Evolutionary conservation across 2,329 filamentous ascomycete genomes (phyloP), one percentile per base, ranked within the genome.

Genomic region (Phialophora verrucosa): DNA sequence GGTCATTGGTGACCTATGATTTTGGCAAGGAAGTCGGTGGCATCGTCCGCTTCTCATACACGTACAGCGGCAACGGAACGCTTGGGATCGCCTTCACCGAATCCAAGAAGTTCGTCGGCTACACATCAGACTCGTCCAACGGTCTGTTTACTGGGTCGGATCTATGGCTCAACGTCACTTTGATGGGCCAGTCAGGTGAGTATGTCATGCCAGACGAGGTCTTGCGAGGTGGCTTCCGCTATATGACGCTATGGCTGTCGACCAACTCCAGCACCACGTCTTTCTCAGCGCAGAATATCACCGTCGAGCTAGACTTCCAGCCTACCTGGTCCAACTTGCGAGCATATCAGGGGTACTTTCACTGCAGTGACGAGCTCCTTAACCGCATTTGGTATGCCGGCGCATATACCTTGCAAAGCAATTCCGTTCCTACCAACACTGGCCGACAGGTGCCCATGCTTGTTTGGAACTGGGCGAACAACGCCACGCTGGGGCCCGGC

Each of bases 11-110:
- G 1, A 82, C 87, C 1, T 85, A 86, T 64, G 86, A 88, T 73
- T 88, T 88, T 72, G 85, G 85, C 3, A 77, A 81, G 27, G 84
- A 87, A 72, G 84, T 88, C 4, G 85, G 85, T 44, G 86, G 86
- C 4, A 82, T 87, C 63, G 76, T 84, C 4, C 82, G 80, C 3
- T 70, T 88, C n/a, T 74, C 79, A 10, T 88, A 85, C 70, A 77
- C 76, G 2, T 75, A 80, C 4, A 78, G 77, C 72, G 73, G 74
- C 17, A 74, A 66, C 3, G 80, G 78, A 3, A 72, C 76, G 1
- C 68, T 84, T 5, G 82, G 82, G 0, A 70, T 84, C 7, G 81
- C 83, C 17, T 84, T 84, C 66, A 78, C 80, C 3, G 83, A 84
- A 69, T 77, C 78, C 1, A 83, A 80, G 68, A 78, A 82, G 65